Conservation (phyloP, 2,329 filamentous ascomycete genomes). For the Fusarium succisae region DNA sequence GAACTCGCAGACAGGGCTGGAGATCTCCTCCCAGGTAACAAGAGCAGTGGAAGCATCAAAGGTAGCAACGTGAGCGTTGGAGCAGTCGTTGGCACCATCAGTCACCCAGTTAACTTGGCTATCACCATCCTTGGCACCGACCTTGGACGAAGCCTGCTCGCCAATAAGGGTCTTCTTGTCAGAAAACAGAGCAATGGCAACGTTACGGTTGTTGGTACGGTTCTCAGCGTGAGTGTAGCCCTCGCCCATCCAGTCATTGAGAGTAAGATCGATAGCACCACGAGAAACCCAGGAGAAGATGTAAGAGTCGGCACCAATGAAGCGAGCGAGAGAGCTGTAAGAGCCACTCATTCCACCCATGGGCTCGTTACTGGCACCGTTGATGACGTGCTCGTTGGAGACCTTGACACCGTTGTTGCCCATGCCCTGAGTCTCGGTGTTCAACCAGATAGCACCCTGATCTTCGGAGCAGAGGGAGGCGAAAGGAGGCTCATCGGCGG, state of each 20-base stretch:
- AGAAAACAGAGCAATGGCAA: conserved; percentile 65
- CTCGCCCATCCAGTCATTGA: conserved; percentile 66
- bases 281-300: conserved; percentile 72
- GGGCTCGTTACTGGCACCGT: conserved; percentile 65
- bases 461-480: conserved; percentile 69
- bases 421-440: conserved; percentile 68
- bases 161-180: conserved; percentile 67
- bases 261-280: conserved; percentile 63
- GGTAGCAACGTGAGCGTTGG: conserved; percentile 66
- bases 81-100: conserved; percentile 59
- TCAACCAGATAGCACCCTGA: conserved; percentile 71
- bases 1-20: conserved; percentile 62
- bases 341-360: conserved; percentile 72
- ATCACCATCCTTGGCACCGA: conserved; percentile 64
- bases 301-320: conserved; percentile 61
- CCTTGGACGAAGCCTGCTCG: conserved; percentile 61
- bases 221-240: conserved; percentile 63
- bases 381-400: conserved; percentile 69
- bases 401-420: conserved; percentile 62
- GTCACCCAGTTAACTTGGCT: conserved; percentile 70
- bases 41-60: conserved; percentile 63
- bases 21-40: conserved; percentile 70
- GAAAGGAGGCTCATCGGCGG: conserved; percentile 65
- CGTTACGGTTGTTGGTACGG: conserved; percentile 67
- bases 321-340: conserved; percentile 66